Evolutionary conservation across 148 eudicot genomes (phyloP), one percentile per base, ranked within the genome.

Genomic region (Cornus suecica): DNA sequence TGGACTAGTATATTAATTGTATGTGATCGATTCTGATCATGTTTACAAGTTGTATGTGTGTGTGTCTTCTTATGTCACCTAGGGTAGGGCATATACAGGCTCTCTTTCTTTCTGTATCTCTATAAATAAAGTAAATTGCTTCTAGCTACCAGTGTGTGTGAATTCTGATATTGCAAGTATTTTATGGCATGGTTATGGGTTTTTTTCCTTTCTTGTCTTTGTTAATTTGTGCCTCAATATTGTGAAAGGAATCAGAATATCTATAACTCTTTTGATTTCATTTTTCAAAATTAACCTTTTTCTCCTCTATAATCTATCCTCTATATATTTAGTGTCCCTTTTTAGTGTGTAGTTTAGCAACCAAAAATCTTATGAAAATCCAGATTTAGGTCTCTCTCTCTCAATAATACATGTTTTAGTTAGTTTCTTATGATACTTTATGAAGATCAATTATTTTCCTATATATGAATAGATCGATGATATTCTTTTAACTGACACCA

Each of bases 141-240:
- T 63, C n/a, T 26, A 15, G 10, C 14, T 26, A 15, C 20, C 14
- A 74, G 18, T n/a, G 70, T n/a, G 70, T 27, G 70, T 74, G 66
- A 23, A 31, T 30, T 23, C 58, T 60, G 51, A 5, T 29, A 10
- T 58, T n/a, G n/a, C n/a, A 30, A 22, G 54, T 71, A 31, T 32
- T 60, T 71, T 60, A 61, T 60, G 37, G 52, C n/a, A 62, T 37
- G 52, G 22, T 31, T 30, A 37, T 37, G 54, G 76, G 54, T 31
- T 14, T 69, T 54, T 69, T 1, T 42, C 14, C 26, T 29, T n/a
- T 28, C 22, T 64, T 48, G 54, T 11, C 15, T 29, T 37, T 74
- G 31, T 65, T 37, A 20, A 48, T 65, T 42, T 10, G 22, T 73
- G 11, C 68, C 76, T n/a, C n/a, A n/a, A 63, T 63, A 74, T 62